phyloP scores from a whole-genome alignment of 306 rosid genomes.

The Sicyos edulis region DNA sequence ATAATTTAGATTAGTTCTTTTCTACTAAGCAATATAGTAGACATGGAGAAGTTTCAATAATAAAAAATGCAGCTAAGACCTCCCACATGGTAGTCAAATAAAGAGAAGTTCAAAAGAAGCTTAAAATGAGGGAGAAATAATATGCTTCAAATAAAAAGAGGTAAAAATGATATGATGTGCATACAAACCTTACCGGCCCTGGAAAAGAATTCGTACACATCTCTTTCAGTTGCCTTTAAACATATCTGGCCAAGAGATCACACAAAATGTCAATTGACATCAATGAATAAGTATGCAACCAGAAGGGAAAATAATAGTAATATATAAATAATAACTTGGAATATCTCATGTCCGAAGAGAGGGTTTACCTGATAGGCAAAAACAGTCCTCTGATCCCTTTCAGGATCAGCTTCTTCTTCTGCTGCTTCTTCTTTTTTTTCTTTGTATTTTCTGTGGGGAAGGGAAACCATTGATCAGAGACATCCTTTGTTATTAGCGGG shows the following conservation, averaged over 20 bases:
- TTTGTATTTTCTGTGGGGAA: constrained; percentile 48
- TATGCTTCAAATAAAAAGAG: neutral
- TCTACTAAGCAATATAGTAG: neutral
- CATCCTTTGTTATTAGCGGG: constrained; percentile 16
- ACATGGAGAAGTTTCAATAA: neutral
- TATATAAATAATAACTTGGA: neutral
- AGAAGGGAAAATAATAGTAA: too few relatives aligned
- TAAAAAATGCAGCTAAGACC: too few relatives aligned
- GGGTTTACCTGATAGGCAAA: constrained; percentile 89
- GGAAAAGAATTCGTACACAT: constrained; percentile 84
- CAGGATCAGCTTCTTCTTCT: constrained; percentile 91
- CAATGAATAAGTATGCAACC: constrained; percentile 1
- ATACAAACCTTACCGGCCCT: constrained; percentile 91
- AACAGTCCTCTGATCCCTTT: constrained; percentile 96
- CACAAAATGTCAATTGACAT: constrained; percentile 24
- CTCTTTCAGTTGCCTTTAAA: constrained; percentile 96
- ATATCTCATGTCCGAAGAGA: neutral
- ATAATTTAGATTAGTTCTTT: neutral
- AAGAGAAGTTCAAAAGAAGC: too few relatives aligned
- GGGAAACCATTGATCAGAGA: constrained; percentile 22
- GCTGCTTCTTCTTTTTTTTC: constrained; percentile 78
- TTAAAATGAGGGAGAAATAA: too few relatives aligned
- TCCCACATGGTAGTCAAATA: too few relatives aligned
- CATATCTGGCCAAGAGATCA: constrained; percentile 51
- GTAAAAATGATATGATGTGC: constrained; percentile 17